These are phyloP conservation scores for Leishmania braziliensis DNA, from an alignment of 208 protist genomes.

Conservation along the genomic window DNA sequence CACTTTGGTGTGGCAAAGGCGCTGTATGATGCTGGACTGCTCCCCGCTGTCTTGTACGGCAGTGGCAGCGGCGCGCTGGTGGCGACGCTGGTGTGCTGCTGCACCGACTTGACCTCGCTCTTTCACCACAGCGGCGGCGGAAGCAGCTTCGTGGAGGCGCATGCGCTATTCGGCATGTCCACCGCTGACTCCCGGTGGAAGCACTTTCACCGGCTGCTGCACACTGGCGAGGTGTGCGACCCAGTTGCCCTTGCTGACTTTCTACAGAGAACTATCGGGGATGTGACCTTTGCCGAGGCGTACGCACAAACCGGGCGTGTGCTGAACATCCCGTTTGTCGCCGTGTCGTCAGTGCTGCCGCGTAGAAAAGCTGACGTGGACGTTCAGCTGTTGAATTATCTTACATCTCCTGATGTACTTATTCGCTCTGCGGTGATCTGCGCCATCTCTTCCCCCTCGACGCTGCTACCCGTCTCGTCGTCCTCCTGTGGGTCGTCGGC, in stretches of 20 bases:
- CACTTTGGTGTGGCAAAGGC: constrained; percentile 77
- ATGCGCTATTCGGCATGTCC: constrained; percentile 8
- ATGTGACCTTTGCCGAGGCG: constrained; percentile 84
- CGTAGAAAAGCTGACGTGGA: constrained; percentile 14
- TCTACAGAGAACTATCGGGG: constrained; percentile 53
- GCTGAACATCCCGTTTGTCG: constrained; percentile 75
- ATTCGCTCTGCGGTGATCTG: constrained; percentile 60
- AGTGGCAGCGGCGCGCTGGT: constrained; percentile 61
- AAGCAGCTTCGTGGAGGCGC: not conserved
- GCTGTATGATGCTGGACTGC: constrained; percentile 55
- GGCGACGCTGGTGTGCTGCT: constrained; percentile 67
- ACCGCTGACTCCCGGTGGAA: constrained; percentile 8
- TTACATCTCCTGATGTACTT: constrained; percentile 75
- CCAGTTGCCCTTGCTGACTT: constrained; percentile 52
- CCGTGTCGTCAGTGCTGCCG: constrained; percentile 11
- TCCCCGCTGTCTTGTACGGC: constrained; percentile 72
- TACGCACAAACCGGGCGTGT: constrained; percentile 73
- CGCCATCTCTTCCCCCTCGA: constrained; percentile 14
- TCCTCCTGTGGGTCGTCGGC: not conserved
- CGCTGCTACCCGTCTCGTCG: not conserved
- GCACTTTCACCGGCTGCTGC: constrained; percentile 34
- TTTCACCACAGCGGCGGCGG: not conserved
- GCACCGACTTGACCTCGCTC: constrained; percentile 35
- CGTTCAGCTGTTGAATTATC: constrained; percentile 68
- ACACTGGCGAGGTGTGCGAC: constrained; percentile 61